phyloP scores from a whole-genome alignment of 2,329 filamentous ascomycete species.

The Zelopaecilomyces penicillatus region DNA sequence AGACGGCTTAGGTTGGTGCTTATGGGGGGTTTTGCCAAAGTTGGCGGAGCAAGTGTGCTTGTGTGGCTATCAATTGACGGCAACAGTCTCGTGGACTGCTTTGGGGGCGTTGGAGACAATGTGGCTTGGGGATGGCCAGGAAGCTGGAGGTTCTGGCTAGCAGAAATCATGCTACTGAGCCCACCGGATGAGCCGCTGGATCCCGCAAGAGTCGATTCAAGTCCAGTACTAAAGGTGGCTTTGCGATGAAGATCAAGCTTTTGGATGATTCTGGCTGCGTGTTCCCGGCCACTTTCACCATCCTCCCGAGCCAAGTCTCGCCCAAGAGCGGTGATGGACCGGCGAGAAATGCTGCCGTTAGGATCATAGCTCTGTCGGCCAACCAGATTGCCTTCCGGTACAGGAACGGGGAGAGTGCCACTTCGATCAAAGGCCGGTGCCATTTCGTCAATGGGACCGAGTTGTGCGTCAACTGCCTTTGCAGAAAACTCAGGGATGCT shows the following conservation, averaged over 20 bases:
- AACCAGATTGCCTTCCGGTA: constrained; percentile 43
- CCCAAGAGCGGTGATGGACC: constrained; percentile 47
- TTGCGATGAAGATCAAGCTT: constrained; percentile 87
- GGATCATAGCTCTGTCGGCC: constrained; percentile 68
- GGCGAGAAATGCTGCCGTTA: constrained; percentile 37
- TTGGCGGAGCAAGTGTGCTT: constrained; percentile 69
- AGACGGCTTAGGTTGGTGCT: constrained; percentile 79
- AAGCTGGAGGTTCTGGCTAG: constrained; percentile 58
- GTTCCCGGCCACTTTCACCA: constrained; percentile 67
- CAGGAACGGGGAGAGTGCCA: constrained; percentile 56
- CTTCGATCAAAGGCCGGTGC: constrained; percentile 50
- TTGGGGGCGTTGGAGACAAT: constrained; percentile 20
- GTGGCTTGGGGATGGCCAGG: constrained; percentile 44
- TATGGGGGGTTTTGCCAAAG: constrained; percentile 73
- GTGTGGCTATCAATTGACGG: constrained; percentile 37
- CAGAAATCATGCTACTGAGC: constrained; percentile 77
- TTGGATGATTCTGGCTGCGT: constrained; percentile 82
- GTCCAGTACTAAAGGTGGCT: constrained; percentile 46
- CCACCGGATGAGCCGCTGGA: constrained; percentile 45
- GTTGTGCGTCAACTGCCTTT: constrained; percentile 61
- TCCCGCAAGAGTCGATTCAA: constrained; percentile 29
- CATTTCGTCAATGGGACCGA: constrained; percentile 43
- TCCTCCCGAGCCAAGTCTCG: constrained; percentile 51
- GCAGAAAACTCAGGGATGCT: constrained; percentile 86
- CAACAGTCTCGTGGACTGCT: constrained; percentile 21